Evolutionary conservation across 2,329 filamentous ascomycete species (phyloP), one percentile per base, ranked within the genome.

Genomic region (Claviceps fusiformis): DNA sequence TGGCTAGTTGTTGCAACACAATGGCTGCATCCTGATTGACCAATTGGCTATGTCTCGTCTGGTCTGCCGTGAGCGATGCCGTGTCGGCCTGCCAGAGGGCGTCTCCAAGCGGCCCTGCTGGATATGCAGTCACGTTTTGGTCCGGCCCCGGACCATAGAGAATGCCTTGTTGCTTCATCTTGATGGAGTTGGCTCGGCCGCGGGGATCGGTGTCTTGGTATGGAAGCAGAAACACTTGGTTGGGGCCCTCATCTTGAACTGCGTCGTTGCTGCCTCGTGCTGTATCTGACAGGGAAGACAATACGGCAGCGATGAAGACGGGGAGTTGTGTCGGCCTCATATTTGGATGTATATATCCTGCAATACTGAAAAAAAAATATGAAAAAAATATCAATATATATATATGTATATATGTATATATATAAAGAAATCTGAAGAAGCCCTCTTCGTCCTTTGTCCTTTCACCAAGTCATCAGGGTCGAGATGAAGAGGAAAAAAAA

Each of bases 141-240:
- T 55, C 54, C 11, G 54, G 54, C 5, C 54, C 54, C 1, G 11
- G 41, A 4, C 54, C 54, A 13, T 55, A 55, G 27, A 48, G 27
- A 29, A 55, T 37, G 7, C 49, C 54, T 50, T 55, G 1, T n/a
- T 33, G 19, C 27, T 52, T 55, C 3, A 29, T 0, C 3, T 5
- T 15, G 8, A 55, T 33, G 10, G n/a, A 33, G 8, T 43, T 11
- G 15, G 44, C 54, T 43, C 54, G 24, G 6, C 8, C 49, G 15
- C 19, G 37, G 15, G 54, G 54, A 39, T 55, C 27, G 4, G 15
- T 4, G 19, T 55, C 54, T 8, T 46, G 44, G 9, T 6, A 10
- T 11, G 54, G 54, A 24, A 55, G 54, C 41, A 19, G 43, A 31
- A 48, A 48, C 15, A 11, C 27, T 6, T 39, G 24, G 29, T 13